Conservation (phyloP, 2,329 filamentous ascomycete species). For the Beauveria bassiana region DNA sequence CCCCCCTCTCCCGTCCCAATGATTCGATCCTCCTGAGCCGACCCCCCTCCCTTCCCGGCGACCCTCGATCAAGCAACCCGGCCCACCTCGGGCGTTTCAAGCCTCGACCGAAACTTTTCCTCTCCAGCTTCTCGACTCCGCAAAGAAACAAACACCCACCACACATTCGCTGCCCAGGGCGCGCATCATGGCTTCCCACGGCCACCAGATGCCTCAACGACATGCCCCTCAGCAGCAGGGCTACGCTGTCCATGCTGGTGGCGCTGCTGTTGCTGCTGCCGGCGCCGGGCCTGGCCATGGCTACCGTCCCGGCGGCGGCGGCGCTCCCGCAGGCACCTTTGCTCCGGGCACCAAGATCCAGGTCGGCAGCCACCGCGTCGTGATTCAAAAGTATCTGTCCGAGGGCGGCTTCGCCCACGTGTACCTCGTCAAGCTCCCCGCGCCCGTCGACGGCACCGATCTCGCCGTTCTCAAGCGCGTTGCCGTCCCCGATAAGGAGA, state of each 20-base stretch:
- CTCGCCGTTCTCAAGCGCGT: conserved; percentile 87
- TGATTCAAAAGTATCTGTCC: conserved; percentile 95
- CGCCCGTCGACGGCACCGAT: conserved; percentile 69
- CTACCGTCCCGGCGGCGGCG: conserved; percentile 30
- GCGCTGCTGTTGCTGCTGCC: neutral
- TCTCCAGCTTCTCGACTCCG: too few relatives aligned
- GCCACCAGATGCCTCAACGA: conserved; percentile 31
- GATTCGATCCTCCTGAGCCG: neutral
- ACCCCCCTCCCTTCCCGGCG: neutral
- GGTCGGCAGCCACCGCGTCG: conserved; percentile 82
- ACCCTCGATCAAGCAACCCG: neutral
- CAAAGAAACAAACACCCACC: neutral
- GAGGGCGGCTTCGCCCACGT: conserved; percentile 98
- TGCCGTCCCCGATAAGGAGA: conserved; percentile 91
- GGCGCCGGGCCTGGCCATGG: conserved; percentile 30
- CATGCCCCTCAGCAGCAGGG: conserved; percentile 17
- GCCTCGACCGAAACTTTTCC: neutral
- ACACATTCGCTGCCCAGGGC: neutral
- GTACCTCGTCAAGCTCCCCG: conserved; percentile 83
- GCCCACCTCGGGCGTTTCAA: conserved; percentile 5
- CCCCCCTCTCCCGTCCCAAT: neutral
- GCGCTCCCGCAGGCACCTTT: conserved; percentile 73
- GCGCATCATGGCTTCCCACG: conserved; percentile 28
- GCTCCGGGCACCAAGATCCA: conserved; percentile 92
- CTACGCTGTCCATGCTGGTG: conserved; percentile 4